Evolutionary conservation across 768 basidiomycete genomes (phyloP).

Genomic region (Phylloporus arenicola): DNA sequence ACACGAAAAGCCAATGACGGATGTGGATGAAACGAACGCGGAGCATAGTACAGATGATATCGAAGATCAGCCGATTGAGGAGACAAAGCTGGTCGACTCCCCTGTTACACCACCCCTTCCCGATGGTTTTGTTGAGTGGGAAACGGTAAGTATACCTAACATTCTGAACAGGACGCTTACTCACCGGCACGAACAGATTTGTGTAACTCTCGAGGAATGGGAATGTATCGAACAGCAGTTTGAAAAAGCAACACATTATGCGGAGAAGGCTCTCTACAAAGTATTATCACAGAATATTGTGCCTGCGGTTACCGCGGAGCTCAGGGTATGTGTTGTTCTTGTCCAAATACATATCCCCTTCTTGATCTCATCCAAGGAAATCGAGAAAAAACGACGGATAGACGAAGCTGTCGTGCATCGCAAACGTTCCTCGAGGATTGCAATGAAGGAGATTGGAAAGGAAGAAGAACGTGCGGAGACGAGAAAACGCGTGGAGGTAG

Average conservation of each 20-base stretch:
- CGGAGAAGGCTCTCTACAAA: conserved; percentile 76
- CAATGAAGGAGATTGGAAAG: conserved; percentile 71
- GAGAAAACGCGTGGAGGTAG: conserved; percentile 58
- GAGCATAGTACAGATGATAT: background rate
- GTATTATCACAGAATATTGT: conserved; percentile 60
- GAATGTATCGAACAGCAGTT: conserved; percentile 72
- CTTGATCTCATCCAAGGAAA: conserved; percentile 42
- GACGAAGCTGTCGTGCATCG: conserved; percentile 78
- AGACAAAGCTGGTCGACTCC: background rate
- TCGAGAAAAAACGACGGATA: conserved; percentile 52
- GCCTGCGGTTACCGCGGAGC: conserved; percentile 61
- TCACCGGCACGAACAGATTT: conserved; percentile 50
- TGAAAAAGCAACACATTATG: conserved; percentile 67
- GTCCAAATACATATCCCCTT: background rate
- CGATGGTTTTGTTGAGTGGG: conserved; percentile 79
- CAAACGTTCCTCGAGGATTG: conserved; percentile 88
- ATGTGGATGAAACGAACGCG: conserved; percentile 1
- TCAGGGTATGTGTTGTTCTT: conserved; percentile 43
- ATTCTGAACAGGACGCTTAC: background rate
- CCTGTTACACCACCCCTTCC: conserved; percentile 26
- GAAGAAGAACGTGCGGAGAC: conserved; percentile 63
- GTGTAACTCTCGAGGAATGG: conserved; percentile 81
- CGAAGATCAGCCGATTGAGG: conserved; percentile 3
- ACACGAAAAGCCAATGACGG: background rate
- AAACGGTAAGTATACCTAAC: conserved; percentile 57